Base-by-base conservation (phyloP, 75 land plant genomes). In the Adiantum capillusveneris region DNA sequence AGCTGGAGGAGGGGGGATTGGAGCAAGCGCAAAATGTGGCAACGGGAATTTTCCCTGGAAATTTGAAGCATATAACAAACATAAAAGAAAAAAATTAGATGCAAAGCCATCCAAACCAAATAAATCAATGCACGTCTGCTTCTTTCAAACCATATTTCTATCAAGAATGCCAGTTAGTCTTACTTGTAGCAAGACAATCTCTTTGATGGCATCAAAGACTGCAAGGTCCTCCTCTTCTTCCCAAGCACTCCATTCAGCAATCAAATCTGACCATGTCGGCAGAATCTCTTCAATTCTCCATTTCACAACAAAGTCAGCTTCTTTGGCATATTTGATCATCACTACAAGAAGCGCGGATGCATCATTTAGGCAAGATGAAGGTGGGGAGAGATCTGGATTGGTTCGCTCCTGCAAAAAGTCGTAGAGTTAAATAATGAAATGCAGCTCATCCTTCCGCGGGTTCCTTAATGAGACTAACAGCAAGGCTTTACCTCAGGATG, bases 201-300 rank as follows among this genome's bases (percentile, higher is more conserved):
- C 94, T 50, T 71, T 65, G 39, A 85, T 82, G 41, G 81, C 71
- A 34, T 79, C 75, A 73, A 88, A 88, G 2, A 82, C 72, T 31
- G 83, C 63, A 39, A 81, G 25, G 62, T 88, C 94, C 58, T 85
- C 94, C 65, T 75, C 69, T 49, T 88, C 90, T 54, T 88, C 94
- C 94, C 90, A 85, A 12, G 78, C 78, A 70, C 71, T 77, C 86
- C 83, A 85, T 31, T 85, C 90, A 12, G 84, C 76, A 57, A 88
- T 77, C 57, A 85, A 45, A 64, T 82, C 61, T 49, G 86, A 64
- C 85, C 88, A 88, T 39, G 75, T 73, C 43, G 66, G 36, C 64
- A 88, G 57, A 46, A 88, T 59, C 24, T 66, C 74, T 60, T 79
- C 73, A 48, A 88, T 60, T 65, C 70, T 77, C 39, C 75, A 64